Evolutionary conservation across 768 basidiomycete species (phyloP), one percentile per base, ranked within the genome.

Genomic region (Kwoniella botswanensis): DNA sequence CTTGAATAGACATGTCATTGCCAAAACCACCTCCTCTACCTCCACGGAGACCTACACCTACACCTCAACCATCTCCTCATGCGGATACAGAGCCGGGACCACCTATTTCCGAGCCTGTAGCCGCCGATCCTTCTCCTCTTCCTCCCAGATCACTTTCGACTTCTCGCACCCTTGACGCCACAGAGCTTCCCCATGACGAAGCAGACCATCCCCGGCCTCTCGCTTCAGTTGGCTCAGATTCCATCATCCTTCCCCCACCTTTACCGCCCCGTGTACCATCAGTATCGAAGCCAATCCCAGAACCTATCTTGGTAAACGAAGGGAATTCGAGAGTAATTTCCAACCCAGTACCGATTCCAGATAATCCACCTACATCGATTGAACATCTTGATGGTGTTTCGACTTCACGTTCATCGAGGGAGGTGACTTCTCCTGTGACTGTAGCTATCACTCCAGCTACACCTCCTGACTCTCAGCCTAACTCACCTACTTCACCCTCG

Each of bases 371-470:
- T 50, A 15, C 65, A 35, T 55, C 65, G 4, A 13, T 43, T 11
- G 21, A 22, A 22, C 1, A 18, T 1, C 6, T 6, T 35, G 35
- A 35, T 35, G 35, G 35, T 6, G 35, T 4, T 35, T 35, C 7
- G 6, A 35, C 35, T 35, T 35, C 35, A 35, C 58, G 9, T 59
- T 26, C 12, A 59, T 22, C 24, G 29, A 59, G 58, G 18, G 29
- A 26, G 17, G 43, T 29, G 7, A 24, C 29, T 24, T 22, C 57
- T n/a, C 17, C 10, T 12, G 58, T 66, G 29, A 61, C 52, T 0
- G 63, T 73, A 24, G 67, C 67, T 56, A 54, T 73, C 54, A 73
- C 72, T 11, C 72, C 72, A 15, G 72, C 72, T 22, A 73, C 67
- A 41, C 72, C 72, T n/a, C 57, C 68, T 13, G 56, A 72, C 12